Evolutionary conservation across 306 rosid species (phyloP), one percentile per base, ranked within the genome.

Genomic region (Sicyos edulis): DNA sequence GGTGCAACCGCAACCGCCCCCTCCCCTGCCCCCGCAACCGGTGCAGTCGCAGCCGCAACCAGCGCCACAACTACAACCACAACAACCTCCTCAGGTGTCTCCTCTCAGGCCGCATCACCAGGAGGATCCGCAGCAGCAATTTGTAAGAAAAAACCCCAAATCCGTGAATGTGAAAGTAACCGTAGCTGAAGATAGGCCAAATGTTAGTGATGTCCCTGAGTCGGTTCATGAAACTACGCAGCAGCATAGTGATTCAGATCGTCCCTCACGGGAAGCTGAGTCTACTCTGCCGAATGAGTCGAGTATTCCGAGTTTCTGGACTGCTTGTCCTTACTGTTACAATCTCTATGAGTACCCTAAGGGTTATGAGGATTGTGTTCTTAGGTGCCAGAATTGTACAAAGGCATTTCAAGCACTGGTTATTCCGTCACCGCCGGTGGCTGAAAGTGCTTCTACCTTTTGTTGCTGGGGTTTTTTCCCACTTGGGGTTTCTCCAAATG

Each of bases 321-420:
- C 98, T 3, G 95, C 97, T 2, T 93, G 98, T 51, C 98, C 98
- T 5, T 93, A 90, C 78, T 93, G 98, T 74, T 93, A 78, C 16
- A 78, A 77, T 0, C 86, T 90, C 69, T 93, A 72, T 16, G 98
- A 93, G 85, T 93, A 90, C 47, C 96, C 88, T 0, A 75, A 80
- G 80, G 77, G 29, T 52, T 93, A 90, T 51, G 87, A 82, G 77
- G 98, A 93, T 17, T 93, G 95, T 72, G 88, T 87, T 4, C 82
- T 93, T 5, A 86, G 86, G 76, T 93, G 98, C 71, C 98, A 90
- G 85, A 86, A 78, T 60, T 93, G 98, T 65, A 68, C 55, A 74
- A 90, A 88, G 81, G 97, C 82, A 7, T 93, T 88, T 75, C 87
- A 87, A 37, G 98, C 89, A 44, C 74, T 75, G 78, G 78, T 16